phyloP scores from a whole-genome alignment of 345 rosid species.

The Acer campestre region DNA sequence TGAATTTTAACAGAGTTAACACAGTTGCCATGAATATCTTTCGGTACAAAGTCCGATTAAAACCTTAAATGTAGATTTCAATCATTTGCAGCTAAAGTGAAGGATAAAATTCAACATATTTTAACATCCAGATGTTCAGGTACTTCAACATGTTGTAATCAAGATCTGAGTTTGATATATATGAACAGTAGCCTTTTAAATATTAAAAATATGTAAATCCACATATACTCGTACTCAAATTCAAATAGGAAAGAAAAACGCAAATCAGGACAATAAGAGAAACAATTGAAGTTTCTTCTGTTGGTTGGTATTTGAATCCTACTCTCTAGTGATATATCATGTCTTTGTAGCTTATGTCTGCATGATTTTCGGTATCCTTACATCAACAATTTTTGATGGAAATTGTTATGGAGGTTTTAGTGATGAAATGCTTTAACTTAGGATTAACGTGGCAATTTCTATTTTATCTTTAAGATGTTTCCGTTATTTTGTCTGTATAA shows the following conservation, averaged over 20 bases:
- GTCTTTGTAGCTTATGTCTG: background rate
- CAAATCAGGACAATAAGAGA: no score
- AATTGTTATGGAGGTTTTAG: slow-evolving; percentile 1
- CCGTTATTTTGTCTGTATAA: background rate
- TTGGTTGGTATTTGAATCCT: no score
- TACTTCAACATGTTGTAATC: background rate
- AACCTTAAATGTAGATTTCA: background rate
- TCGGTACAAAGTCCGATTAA: background rate
- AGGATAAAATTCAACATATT: background rate
- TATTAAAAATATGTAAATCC: background rate
- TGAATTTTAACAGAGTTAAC: background rate
- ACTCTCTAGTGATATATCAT: no score
- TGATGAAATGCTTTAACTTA: background rate
- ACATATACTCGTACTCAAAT: background rate
- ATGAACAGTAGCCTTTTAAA: background rate
- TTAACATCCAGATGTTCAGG: background rate
- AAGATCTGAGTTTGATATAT: background rate
- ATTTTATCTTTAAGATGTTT: no score
- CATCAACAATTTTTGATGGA: background rate
- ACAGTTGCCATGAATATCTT: no score
- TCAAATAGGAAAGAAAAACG: no score
- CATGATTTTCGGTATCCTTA: background rate
- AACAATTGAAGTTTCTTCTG: no score
- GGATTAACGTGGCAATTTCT: background rate
- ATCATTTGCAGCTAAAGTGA: background rate